A percentile compares a stretch with the other conserved stretches of the same genome.
Evolutionary conservation across 495 filamentous ascomycete genomes (phyloP).

Genomic region (Aspergillus kassunensis): DNA sequence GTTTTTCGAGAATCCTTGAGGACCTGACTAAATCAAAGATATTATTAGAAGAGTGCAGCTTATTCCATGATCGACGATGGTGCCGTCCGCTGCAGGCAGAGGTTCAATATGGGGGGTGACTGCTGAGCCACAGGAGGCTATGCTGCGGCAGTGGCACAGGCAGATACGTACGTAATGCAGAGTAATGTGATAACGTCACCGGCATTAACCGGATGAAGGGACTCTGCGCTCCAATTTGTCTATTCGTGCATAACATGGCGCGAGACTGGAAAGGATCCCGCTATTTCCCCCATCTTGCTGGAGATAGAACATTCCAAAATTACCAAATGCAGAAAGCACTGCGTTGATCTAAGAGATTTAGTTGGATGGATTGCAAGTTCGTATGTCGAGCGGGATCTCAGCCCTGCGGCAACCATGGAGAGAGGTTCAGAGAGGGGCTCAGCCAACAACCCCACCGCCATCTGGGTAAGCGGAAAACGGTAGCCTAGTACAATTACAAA

Average conservation of each 20-base stretch:
- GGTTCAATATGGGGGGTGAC: neutral
- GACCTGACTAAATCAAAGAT: neutral
- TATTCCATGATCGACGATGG: neutral
- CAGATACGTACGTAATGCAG: neutral
- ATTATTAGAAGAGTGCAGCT: neutral
- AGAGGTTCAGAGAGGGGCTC: neutral
- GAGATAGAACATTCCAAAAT: neutral
- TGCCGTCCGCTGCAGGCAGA: neutral
- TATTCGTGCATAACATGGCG: neutral
- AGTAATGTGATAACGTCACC: conserved; percentile 1
- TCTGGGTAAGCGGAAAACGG: neutral
- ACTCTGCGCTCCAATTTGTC: neutral
- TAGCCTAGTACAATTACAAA: conserved; percentile 4
- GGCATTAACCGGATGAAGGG: neutral
- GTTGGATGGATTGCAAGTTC: conserved; percentile 2
- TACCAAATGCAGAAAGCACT: neutral
- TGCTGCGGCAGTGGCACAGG: neutral
- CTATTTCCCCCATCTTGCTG: neutral
- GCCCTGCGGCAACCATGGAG: conserved; percentile 10
- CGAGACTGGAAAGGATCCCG: neutral
- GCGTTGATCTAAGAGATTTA: neutral
- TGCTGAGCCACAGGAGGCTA: neutral
- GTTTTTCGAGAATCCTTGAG: neutral
- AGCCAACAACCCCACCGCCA: conserved; percentile 5
- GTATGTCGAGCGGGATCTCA: neutral